Conservation (phyloP, 192 early-diverging fungal species). For the Obelidium mucronatum region DNA sequence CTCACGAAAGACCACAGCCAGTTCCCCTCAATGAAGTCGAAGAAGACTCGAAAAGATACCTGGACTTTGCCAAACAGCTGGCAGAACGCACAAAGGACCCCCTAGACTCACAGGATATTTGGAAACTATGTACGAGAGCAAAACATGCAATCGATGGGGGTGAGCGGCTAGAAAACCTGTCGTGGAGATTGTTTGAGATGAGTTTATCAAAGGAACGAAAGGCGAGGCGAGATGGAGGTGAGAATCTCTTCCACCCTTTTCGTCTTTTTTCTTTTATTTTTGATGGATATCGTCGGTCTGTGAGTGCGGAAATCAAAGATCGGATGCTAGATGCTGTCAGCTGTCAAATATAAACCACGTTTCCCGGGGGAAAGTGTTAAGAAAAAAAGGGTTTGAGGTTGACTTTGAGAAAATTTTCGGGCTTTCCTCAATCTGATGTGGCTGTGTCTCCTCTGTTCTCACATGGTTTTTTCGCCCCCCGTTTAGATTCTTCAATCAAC, state of each 20-base stretch:
- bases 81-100: conserved; percentile 19
- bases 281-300: no score
- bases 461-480: no score
- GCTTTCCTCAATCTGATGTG: no score
- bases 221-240: conserved; percentile 21
- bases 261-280: no score
- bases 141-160: conserved; percentile 35
- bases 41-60: conserved; percentile 27
- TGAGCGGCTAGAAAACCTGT: conserved; percentile 28
- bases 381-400: no score
- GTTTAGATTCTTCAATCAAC: neutral
- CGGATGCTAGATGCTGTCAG: no score
- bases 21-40: conserved; percentile 23
- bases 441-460: no score
- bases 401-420: no score
- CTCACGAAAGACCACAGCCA: neutral
- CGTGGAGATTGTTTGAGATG: conserved; percentile 33
- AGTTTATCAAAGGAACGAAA: conserved; percentile 22
- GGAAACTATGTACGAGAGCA: conserved; percentile 30
- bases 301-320: no score
- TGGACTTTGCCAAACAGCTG: conserved; percentile 23
- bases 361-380: no score
- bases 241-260: no score
- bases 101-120: conserved; percentile 25
- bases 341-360: no score